Percentiles rank a stretch among this genome's conserved stretches.
phyloP scores from a whole-genome alignment of 169 alveolate genomes.

The Amoebophrya sp. region DNA sequence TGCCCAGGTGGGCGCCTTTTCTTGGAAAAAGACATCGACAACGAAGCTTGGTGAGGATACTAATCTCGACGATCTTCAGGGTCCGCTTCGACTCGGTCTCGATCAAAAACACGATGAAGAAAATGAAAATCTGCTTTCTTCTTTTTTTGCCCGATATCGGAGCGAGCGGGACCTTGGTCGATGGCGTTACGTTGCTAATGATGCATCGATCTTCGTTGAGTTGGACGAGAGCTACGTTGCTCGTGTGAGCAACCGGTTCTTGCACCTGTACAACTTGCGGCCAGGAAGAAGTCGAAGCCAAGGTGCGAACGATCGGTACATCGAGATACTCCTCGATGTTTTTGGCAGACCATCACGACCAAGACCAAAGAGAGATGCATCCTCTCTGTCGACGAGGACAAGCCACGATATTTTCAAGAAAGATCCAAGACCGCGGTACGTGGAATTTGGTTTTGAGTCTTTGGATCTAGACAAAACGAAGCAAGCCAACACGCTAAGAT shows the following conservation, averaged over 20 bases:
- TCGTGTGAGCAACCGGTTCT: not conserved
- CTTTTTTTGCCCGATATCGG: not conserved
- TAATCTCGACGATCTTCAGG: no score
- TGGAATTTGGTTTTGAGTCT: not conserved
- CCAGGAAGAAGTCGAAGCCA: not conserved
- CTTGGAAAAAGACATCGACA: no score
- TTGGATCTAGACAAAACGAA: not conserved
- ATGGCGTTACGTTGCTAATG: not conserved
- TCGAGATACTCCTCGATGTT: not conserved
- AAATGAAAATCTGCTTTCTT: no score
- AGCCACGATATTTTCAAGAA: not conserved
- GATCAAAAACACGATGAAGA: not conserved
- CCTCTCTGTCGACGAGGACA: no score
- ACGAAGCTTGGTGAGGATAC: not conserved
- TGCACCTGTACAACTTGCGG: not conserved
- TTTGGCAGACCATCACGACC: not conserved
- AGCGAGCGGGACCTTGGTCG: not conserved
- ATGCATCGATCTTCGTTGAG: not conserved
- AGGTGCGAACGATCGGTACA: not conserved
- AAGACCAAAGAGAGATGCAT: no score
- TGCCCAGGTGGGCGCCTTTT: not conserved
- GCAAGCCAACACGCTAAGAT: not conserved
- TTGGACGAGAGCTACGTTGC: not conserved
- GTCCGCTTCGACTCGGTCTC: not conserved
- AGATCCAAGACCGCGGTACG: not conserved